Evolutionary conservation across 2,329 filamentous ascomycete genomes (phyloP), one percentile per base, ranked within the genome.

Genomic region (Cadophora sp.): DNA sequence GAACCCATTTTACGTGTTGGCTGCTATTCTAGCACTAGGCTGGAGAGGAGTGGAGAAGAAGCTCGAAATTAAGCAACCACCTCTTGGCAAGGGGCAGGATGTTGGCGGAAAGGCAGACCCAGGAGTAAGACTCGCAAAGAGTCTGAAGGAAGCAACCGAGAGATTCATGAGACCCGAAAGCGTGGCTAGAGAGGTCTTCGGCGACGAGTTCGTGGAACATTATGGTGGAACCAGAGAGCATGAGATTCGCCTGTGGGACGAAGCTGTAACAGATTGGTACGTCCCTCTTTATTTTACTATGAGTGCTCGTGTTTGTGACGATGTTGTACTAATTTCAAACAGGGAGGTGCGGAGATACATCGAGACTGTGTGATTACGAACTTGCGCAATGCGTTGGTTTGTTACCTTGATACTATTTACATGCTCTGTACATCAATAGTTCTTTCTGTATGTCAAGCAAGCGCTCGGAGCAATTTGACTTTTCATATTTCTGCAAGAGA

Each of bases 261-360:
- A 98, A 79, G 94, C 94, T 1, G 95, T 98, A 6, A 98, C 96
- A 22, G 96, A 98, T 79, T 98, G 95, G 94, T 95, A 84, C 79
- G 91, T 62, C 45, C 51, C 43, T 65, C 64, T 27, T 60, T 11
- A 3, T 20, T 27, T 60, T 11, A 3, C n/a, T 33, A 18, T 24
- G 1, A 18, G 16, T 50, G 18, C 45, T n/a, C 58, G 59, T 33
- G 48, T 62, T 22, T n/a, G 36, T 4, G 58, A 8, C 14, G 9
- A 47, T 33, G 16, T 9, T 47, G 47, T 67, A 59, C 68, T 73
- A 33, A 73, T 68, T 66, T 64, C 20, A 64, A 53, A 48, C 70
- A 91, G 90, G 91, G 91, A 94, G 79, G 84, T 93, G 78, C 87
- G 87, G 80, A 84, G 91, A 67, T 94, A 94, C 75, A 92, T 93